These are phyloP conservation scores for Fusarium sp. DNA, from an alignment of 2,329 filamentous ascomycete genomes.

Conservation along the genomic window DNA sequence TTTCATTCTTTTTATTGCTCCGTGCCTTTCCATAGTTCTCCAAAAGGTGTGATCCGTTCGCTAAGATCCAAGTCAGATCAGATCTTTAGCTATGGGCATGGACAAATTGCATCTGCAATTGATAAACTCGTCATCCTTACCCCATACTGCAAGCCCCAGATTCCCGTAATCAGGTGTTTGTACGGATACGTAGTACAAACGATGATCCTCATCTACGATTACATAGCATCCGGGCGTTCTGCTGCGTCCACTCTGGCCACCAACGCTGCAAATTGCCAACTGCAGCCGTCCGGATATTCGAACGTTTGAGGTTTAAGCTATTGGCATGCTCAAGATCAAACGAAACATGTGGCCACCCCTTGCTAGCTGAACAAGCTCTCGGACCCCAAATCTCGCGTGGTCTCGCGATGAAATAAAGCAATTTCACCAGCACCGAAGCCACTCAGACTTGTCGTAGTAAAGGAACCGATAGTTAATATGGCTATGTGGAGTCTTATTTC, in stretches of 20 bases:
- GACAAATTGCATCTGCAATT: background rate
- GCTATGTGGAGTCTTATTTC: slow-evolving; percentile 33
- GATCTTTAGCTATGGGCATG: slow-evolving; percentile 8
- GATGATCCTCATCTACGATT: slow-evolving; percentile 29
- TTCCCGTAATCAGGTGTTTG: slow-evolving; percentile 12
- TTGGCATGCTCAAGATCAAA: background rate
- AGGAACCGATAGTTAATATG: slow-evolving; percentile 2
- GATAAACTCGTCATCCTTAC: slow-evolving; percentile 12
- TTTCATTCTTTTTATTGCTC: background rate
- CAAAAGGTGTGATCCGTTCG: slow-evolving; percentile 1
- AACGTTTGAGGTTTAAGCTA: slow-evolving; percentile 2
- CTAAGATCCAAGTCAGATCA: slow-evolving; percentile 25
- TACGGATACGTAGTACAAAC: background rate
- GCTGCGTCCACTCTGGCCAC: slow-evolving; percentile 11
- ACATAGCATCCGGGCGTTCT: slow-evolving; percentile 6
- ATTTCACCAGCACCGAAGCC: slow-evolving; percentile 41
- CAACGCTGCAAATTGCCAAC: background rate
- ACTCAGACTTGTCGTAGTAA: slow-evolving; percentile 12
- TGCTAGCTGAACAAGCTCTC: slow-evolving; percentile 26
- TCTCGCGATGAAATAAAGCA: slow-evolving; percentile 46
- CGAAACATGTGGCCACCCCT: slow-evolving; percentile 22
- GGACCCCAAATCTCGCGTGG: slow-evolving; percentile 38
- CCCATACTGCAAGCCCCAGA: slow-evolving; percentile 5
- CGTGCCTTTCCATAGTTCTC: background rate
- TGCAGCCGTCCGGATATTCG: slow-evolving; percentile 3